Conservation (phyloP, 305 asterid genomes). For the Solanum hybrid region DNA sequence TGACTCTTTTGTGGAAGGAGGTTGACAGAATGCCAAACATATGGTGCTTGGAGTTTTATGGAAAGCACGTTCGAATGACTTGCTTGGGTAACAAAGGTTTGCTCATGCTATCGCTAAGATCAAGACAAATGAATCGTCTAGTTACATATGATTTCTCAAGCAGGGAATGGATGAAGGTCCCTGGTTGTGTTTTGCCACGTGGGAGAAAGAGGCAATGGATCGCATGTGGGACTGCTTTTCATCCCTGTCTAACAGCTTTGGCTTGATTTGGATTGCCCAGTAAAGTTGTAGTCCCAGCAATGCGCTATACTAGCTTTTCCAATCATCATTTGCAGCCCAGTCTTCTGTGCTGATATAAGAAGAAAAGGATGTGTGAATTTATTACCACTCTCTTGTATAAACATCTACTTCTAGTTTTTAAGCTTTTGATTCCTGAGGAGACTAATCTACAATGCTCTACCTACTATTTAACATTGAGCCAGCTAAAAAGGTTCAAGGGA, state of each 20-base stretch:
- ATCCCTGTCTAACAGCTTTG: conserved; percentile 75
- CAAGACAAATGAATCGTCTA: conserved; percentile 75
- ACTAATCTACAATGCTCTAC: neutral
- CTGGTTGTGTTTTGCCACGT: conserved; percentile 67
- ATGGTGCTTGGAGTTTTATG: conserved; percentile 99
- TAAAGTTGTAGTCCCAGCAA: neutral
- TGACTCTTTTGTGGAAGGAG: conserved; percentile 99
- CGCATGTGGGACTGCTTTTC: conserved; percentile 83
- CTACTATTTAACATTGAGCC: neutral
- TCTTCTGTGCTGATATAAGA: conserved; percentile 11
- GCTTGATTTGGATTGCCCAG: conserved; percentile 29
- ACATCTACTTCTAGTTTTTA: conserved; percentile 6
- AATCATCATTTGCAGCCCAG: neutral
- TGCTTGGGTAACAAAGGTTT: conserved; percentile 90
- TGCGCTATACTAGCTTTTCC: neutral
- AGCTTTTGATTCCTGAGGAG: conserved; percentile 10
- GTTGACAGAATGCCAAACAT: conserved; percentile 99
- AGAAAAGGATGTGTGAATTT: neutral
- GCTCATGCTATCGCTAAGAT: conserved; percentile 80
- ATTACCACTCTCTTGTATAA: conserved; percentile 9
- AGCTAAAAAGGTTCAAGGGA: neutral
- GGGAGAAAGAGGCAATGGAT: conserved; percentile 83
- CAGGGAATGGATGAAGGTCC: conserved; percentile 89
- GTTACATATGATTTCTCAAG: conserved; percentile 59
- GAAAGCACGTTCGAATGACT: conserved; percentile 96